Evolutionary conservation across 2,329 filamentous ascomycete genomes (phyloP).

Genomic region (Apiospora arundinis): DNA sequence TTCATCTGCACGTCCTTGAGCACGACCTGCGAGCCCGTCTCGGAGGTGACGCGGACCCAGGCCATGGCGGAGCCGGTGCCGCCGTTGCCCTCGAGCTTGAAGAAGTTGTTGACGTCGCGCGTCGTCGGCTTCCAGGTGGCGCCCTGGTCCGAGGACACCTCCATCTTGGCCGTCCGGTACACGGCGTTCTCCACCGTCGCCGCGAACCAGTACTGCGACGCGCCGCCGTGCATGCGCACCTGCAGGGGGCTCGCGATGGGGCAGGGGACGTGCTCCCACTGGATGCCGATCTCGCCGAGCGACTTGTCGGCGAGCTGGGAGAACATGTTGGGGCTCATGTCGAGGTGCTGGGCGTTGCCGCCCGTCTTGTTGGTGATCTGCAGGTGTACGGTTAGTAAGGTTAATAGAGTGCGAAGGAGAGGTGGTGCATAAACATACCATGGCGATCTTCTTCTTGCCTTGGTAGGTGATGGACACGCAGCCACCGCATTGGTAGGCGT

Average conservation of each 20-base stretch:
- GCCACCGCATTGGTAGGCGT: conserved; percentile 21
- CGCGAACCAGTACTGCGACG: conserved; percentile 30
- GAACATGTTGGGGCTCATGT: conserved; percentile 22
- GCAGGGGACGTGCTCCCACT: conserved; percentile 21
- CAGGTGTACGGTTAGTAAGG: not conserved
- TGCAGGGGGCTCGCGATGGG: conserved; percentile 23
- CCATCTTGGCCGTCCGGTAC: conserved; percentile 29
- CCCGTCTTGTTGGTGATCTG: conserved; percentile 23
- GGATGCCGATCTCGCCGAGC: conserved; percentile 17
- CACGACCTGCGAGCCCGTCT: conserved; percentile 18
- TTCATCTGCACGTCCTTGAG: conserved; percentile 12
- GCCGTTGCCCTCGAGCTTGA: conserved; percentile 19
- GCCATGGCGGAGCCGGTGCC: conserved; percentile 11
- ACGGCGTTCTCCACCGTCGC: conserved; percentile 30
- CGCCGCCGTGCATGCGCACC: conserved; percentile 29
- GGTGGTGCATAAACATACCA: too few relatives aligned
- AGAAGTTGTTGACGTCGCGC: conserved; percentile 23
- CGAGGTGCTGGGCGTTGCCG: conserved; percentile 19
- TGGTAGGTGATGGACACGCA: conserved; percentile 21
- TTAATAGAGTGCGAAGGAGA: too few relatives aligned
- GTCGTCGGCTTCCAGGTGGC: conserved; percentile 17
- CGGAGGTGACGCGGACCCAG: conserved; percentile 19
- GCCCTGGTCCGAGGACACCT: conserved; percentile 23
- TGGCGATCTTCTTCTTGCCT: conserved; percentile 22
- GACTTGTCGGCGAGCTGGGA: conserved; percentile 22